These are phyloP conservation scores for Acanthamoeba divionensis DNA, from an alignment of 208 protist genomes.

Conservation along the genomic window DNA sequence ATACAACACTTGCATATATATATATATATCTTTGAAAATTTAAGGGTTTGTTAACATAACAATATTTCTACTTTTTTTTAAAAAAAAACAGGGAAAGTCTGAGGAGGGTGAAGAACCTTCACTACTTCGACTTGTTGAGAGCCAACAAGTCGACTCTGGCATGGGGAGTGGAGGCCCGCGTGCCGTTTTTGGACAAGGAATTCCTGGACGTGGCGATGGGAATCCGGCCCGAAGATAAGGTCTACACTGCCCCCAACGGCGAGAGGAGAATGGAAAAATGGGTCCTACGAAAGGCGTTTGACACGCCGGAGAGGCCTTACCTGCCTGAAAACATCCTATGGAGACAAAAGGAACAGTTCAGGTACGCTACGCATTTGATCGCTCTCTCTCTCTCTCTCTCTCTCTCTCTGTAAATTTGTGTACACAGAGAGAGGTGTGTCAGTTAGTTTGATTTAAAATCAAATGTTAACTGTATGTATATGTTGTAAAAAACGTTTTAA, in stretches of 20 bases:
- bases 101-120: conserved; percentile 71
- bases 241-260: conserved; percentile 70
- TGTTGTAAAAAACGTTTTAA: no score
- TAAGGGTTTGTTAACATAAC: background rate
- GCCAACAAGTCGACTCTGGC: conserved; percentile 88
- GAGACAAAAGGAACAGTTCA: conserved; percentile 90
- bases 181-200: conserved; percentile 89
- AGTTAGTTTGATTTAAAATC: no score
- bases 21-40: background rate
- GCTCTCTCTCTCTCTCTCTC: background rate
- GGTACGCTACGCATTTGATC: background rate
- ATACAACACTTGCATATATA: conserved; percentile 58
- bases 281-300: conserved; percentile 77
- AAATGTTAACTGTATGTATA: no score
- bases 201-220: conserved; percentile 84
- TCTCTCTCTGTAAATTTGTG: background rate
- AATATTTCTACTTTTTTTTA: background rate
- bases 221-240: conserved; percentile 81
- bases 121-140: conserved; percentile 85
- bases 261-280: conserved; percentile 81
- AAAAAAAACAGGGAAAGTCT: background rate
- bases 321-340: conserved; percentile 83
- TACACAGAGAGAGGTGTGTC: no score
- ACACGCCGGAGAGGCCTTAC: conserved; percentile 75
- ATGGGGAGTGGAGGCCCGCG: conserved; percentile 88